These are phyloP conservation scores for Eucommia ulmoides DNA, from an alignment of 257 asterid genomes.

Conservation along the genomic window DNA sequence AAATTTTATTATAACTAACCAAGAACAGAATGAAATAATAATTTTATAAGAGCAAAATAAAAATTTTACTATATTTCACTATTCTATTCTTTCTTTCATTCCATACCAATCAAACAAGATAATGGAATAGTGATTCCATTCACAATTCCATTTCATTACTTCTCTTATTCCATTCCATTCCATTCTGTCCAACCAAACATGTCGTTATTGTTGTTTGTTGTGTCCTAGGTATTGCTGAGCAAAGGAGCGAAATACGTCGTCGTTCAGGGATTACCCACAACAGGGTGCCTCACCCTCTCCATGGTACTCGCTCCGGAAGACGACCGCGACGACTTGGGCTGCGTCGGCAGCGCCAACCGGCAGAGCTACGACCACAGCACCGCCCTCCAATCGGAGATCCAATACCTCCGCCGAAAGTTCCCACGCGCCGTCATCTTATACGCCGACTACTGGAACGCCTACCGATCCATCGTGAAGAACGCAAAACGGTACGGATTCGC, in stretches of 20 bases:
- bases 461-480: constrained; percentile 24
- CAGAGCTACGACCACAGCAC: constrained; percentile 49
- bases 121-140: no score
- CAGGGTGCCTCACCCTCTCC: constrained; percentile 73
- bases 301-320: constrained; percentile 33
- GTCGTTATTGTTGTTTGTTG: no score
- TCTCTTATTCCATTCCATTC: no score
- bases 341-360: constrained; percentile 34
- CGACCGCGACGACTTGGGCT: constrained; percentile 51
- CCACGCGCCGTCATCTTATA: constrained; percentile 44
- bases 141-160: no score
- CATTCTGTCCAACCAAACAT: no score
- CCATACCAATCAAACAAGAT: no score
- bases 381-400: constrained; percentile 30
- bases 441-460: constrained; percentile 59
- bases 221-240: constrained; percentile 43
- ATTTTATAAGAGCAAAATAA: no score
- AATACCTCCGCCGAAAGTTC: constrained; percentile 21
- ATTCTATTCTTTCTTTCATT: no score
- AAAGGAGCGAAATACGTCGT: constrained; percentile 68
- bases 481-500: constrained; percentile 32
- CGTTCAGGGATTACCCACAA: constrained; percentile 78
- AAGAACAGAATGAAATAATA: no score
- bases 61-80: no score
- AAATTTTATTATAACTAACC: no score